Base-by-base conservation (phyloP, 2,329 filamentous ascomycete genomes). In the Arthroderma uncinatum region DNA sequence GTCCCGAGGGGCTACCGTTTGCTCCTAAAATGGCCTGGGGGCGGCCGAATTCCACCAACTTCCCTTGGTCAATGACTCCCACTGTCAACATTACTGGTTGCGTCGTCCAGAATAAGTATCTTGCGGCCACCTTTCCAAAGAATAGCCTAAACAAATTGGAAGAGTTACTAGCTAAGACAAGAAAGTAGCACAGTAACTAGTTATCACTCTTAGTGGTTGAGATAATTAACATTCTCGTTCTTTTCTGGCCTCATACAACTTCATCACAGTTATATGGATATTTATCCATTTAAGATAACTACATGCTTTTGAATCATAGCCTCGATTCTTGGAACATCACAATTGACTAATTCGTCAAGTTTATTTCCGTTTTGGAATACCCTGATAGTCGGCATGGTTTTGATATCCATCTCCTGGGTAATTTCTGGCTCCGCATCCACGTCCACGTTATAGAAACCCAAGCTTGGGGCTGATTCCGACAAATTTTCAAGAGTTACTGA, bases 311-410 rank as follows among this genome's bases (percentile, higher is more conserved):
- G 28, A 36, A 69, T 62, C 33, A 61, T 59, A n/a, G 62, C 70
- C 72, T 80, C 72, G 58, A 93, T 73, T 9, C 78, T 82, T 50
- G 71, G 70, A n/a, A 83, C 83, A 73, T 88, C 87, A 64, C 89
- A 88, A 61, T 89, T 89, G 12, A 64, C 54, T 6, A 62, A 58
- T 44, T 61, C 60, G 52, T 65, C 68, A 47, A 66, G 56, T 56
- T 64, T 63, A 58, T 70, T 58, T 5, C 71, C 71, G 62, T 73
- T 66, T 62, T 73, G 73, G 60, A 71, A 68, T 47, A 73, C 63
- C 3, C 71, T 62, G 58, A 74, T 74, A 0, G 69, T 73, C 5
- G 71, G 72, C 70, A 73, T 72, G 6, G 79, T 79, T 37, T 71
- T 72, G 4, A 82, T 75, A 19, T 73, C 70, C 58, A 78, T 73